These are phyloP conservation scores for Candida tammaniensis DNA, from an alignment of 805 yeast genomes.

Conservation along the genomic window DNA sequence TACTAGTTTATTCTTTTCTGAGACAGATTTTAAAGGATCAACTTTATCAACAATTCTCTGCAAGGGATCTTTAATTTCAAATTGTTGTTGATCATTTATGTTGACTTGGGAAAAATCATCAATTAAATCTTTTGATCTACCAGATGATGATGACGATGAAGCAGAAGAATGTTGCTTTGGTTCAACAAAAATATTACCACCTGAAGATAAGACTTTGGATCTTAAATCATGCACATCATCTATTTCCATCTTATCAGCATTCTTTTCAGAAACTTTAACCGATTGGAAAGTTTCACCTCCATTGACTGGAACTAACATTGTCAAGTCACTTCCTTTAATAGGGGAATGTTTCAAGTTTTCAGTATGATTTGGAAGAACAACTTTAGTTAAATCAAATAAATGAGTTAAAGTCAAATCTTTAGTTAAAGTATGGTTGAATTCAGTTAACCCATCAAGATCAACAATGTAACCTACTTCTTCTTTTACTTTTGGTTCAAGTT, in stretches of 20 bases:
- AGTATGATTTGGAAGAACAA: conserved; percentile 16
- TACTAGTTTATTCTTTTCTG: conserved; percentile 34
- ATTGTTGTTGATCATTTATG: conserved; percentile 15
- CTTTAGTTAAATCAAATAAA: conserved; percentile 31
- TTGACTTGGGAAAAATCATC: conserved; percentile 32
- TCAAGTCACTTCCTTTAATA: conserved; percentile 5
- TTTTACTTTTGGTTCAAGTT: conserved; percentile 19
- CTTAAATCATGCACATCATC: too few relatives aligned
- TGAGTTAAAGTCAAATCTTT: conserved; percentile 16
- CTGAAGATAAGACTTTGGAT: too few relatives aligned
- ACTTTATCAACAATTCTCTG: conserved; percentile 37
- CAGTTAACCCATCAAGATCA: conserved; percentile 25
- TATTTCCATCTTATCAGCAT: conserved; percentile 57
- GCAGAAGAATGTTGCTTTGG: neutral
- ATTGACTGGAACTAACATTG: conserved; percentile 14
- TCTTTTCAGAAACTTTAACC: conserved; percentile 21
- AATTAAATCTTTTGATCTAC: conserved; percentile 6
- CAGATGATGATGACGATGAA: neutral
- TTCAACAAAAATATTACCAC: neutral
- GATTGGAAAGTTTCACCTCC: conserved; percentile 5
- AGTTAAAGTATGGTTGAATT: conserved; percentile 10
- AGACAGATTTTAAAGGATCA: conserved; percentile 39
- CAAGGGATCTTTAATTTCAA: conserved; percentile 17
- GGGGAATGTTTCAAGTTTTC: conserved; percentile 3
- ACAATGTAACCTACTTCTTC: conserved; percentile 33